A percentile compares a stretch with the other conserved stretches of the same genome.
Conservation (phyloP, 306 rosid species). For the Acacia acuminata region DNA sequence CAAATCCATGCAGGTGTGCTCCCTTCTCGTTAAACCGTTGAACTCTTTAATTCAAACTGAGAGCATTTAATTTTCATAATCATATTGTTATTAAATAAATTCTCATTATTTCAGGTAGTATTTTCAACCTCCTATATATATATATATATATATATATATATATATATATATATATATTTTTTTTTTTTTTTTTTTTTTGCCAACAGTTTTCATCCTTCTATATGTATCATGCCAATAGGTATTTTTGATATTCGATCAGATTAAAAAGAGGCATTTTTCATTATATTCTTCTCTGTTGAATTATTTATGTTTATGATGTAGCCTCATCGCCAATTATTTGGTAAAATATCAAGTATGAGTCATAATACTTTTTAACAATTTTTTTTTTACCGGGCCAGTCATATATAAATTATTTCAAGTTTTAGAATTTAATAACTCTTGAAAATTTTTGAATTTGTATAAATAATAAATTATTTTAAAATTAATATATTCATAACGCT, state of each 20-base stretch:
- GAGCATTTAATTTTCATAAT: neutral
- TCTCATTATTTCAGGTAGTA: neutral
- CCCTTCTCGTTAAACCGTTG: neutral
- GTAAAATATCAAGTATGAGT: neutral
- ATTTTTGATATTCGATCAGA: neutral
- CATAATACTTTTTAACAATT: no score
- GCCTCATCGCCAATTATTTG: neutral
- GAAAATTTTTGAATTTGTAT: no score
- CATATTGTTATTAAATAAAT: neutral
- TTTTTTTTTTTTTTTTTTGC: no score
- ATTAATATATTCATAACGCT: no score
- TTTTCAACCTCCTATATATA: neutral
- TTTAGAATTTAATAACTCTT: no score
- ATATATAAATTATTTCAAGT: no score
- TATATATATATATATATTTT: no score
- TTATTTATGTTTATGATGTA: neutral
- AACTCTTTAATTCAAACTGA: neutral
- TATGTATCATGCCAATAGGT: neutral
- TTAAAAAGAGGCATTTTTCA: neutral
- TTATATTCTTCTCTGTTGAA: neutral
- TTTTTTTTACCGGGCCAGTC: no score
- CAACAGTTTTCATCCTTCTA: neutral
- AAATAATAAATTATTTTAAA: no score
- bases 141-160: no score
- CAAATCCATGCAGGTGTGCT: constrained; percentile 9